Evolutionary conservation across 768 basidiomycete species (phyloP), one percentile per base, ranked within the genome.

Genomic region (Lanmaoa pseudosensibilis): DNA sequence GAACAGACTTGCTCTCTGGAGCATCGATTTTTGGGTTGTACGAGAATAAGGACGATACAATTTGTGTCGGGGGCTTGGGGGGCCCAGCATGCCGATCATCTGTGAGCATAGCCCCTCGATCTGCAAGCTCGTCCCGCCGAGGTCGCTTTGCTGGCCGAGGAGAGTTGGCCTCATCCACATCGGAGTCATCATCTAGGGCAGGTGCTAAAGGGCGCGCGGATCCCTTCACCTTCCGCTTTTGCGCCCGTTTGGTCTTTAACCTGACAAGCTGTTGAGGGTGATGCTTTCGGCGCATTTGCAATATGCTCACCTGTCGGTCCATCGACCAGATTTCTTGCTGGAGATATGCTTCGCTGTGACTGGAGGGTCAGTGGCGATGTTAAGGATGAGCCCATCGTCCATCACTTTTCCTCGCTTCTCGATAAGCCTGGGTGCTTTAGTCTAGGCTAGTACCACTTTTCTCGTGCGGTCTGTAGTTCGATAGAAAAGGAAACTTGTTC

Each of bases 21-120:
- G 63, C 59, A n/a, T 83, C 79, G 23, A 89, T 69, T 68, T 83
- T 83, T 2, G 91, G 91, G 62, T 94, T 93, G 59, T 82, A 90
- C 3, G 91, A 84, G 75, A 96, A 96, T 9, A 96, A 78, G 10
- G 93, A 94, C 0, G 94, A 97, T 58, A 96, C 92, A 56, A 94
- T 75, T 62, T 90, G 88, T 2, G 79, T 77, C 1, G 66, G 66
- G 13, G 56, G 75, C 67, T 73, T 58, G 63, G 66, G 34, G 60
- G 65, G 37, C 56, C 65, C 46, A 65, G 65, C 32, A 59, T 47
- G 50, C 59, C 62, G 56, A 54, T 59, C 39, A 58, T 59, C 30
- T 55, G 57, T 43, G 15, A 48, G 33, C 21, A 56, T 34, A 47
- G 39, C 58, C 64, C 60, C 61, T 63, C 55, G 54, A 61, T 51